Conservation (phyloP, 768 basidiomycete species). For the Phanerodontia chrysosporium region DNA sequence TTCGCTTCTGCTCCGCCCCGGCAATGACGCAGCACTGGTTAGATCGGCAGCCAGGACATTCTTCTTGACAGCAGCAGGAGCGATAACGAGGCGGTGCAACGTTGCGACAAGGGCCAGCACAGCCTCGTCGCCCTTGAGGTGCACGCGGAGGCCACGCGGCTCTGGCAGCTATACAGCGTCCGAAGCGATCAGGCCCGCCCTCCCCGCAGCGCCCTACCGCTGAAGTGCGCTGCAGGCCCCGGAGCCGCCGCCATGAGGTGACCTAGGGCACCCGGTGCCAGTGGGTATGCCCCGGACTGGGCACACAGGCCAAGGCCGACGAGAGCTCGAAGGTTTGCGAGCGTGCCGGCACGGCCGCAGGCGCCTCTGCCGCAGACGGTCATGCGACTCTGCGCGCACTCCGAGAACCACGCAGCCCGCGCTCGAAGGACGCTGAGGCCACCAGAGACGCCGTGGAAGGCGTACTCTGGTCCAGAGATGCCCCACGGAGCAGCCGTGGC, state of each 20-base stretch:
- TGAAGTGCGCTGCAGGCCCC: neutral
- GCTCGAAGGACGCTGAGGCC: neutral
- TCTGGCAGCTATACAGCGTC: neutral
- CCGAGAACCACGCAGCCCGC: neutral
- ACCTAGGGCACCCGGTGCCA: too few species aligned
- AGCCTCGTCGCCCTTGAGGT: neutral
- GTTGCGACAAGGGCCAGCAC: neutral
- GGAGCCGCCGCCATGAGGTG: too few species aligned
- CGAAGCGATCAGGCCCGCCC: neutral
- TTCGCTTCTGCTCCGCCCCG: neutral
- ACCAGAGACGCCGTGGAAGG: neutral
- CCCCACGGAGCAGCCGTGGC: neutral
- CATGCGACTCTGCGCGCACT: neutral
- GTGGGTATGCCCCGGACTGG: too few species aligned
- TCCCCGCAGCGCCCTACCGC: neutral
- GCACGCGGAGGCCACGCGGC: conserved; percentile 5
- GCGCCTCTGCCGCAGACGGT: neutral
- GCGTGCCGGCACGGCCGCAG: neutral
- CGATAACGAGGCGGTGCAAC: neutral
- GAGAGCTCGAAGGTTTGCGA: neutral
- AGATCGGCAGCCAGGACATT: neutral
- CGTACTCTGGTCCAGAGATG: neutral
- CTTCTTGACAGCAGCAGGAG: neutral
- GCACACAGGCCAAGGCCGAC: too few species aligned
- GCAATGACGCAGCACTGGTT: neutral